Conservation (phyloP, 495 filamentous ascomycete species). For the Thermothielavioides terrestris region DNA sequence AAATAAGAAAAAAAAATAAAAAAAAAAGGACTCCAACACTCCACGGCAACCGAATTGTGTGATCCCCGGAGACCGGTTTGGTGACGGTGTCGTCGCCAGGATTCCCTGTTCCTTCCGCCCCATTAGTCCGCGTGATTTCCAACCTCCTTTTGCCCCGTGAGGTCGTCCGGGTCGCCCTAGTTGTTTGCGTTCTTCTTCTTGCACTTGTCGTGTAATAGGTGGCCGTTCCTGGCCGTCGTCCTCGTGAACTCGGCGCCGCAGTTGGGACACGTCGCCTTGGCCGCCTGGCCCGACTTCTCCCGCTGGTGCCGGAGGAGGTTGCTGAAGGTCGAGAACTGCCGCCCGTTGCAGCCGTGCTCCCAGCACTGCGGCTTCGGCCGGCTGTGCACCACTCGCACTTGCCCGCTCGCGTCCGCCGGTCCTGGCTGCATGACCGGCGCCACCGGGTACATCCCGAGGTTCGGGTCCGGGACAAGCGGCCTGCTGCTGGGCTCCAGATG, state of each 20-base stretch:
- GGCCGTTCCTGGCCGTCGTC: slow-evolving; percentile 84
- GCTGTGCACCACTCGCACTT: slow-evolving; percentile 61
- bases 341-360: slow-evolving; percentile 92
- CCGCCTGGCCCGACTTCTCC: slow-evolving; percentile 84
- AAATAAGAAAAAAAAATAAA: too few species aligned
- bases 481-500: slow-evolving; percentile 15
- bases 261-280: slow-evolving; percentile 76
- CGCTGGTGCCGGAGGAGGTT: slow-evolving; percentile 86
- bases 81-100: neutral
- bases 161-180: neutral
- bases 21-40: too few species aligned
- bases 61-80: too few species aligned
- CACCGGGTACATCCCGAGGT: slow-evolving; percentile 37
- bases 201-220: slow-evolving; percentile 84
- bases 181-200: slow-evolving; percentile 45
- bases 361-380: slow-evolving; percentile 87
- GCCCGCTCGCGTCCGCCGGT: slow-evolving; percentile 32
- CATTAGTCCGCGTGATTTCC: too few species aligned
- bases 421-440: slow-evolving; percentile 22
- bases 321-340: slow-evolving; percentile 92
- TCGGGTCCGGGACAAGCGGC: slow-evolving; percentile 30
- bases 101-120: neutral
- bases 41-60: too few species aligned
- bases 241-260: slow-evolving; percentile 89
- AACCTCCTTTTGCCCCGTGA: too few species aligned